These are phyloP conservation scores for Camelina sativa DNA, from an alignment of 345 rosid genomes.

Conservation along the genomic window DNA sequence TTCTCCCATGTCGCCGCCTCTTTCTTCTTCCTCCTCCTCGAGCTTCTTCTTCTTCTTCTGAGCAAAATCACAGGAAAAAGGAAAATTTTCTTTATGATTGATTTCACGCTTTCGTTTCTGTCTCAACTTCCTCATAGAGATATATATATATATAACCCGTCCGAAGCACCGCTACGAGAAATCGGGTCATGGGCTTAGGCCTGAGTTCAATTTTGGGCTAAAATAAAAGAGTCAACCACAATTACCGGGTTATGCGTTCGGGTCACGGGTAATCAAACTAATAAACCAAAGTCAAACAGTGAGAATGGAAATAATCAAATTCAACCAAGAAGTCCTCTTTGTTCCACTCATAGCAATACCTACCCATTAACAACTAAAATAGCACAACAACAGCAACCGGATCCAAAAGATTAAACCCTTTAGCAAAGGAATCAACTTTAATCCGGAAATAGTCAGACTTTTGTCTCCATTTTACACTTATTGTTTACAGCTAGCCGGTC, in stretches of 20 bases:
- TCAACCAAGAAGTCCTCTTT: conserved; percentile 70
- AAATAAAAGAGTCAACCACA: too few species aligned
- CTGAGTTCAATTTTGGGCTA: too few species aligned
- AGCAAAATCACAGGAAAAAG: conserved; percentile 8
- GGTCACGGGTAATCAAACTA: too few species aligned
- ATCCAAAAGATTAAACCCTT: conserved; percentile 84
- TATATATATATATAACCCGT: not conserved
- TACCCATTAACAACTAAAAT: conserved; percentile 63
- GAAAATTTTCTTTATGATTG: not conserved
- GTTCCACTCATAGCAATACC: conserved; percentile 82
- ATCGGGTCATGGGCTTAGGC: not conserved
- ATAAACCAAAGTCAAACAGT: too few species aligned
- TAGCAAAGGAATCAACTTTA: conserved; percentile 53
- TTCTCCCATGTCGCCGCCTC: conserved; percentile 71
- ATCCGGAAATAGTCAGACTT: conserved; percentile 62
- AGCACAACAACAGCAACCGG: conserved; percentile 72
- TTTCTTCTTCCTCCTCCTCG: conserved; percentile 22
- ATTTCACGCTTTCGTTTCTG: not conserved
- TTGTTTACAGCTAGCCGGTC: too few species aligned
- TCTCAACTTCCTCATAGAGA: not conserved
- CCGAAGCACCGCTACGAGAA: conserved; percentile 4
- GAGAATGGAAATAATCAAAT: conserved; percentile 64
- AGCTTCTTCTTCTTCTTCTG: conserved; percentile 23
- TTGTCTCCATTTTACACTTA: too few species aligned
- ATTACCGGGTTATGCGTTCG: too few species aligned